These are phyloP conservation scores for Zanthoxylum bungeanum DNA, from an alignment of 345 rosid genomes.

Conservation along the genomic window DNA sequence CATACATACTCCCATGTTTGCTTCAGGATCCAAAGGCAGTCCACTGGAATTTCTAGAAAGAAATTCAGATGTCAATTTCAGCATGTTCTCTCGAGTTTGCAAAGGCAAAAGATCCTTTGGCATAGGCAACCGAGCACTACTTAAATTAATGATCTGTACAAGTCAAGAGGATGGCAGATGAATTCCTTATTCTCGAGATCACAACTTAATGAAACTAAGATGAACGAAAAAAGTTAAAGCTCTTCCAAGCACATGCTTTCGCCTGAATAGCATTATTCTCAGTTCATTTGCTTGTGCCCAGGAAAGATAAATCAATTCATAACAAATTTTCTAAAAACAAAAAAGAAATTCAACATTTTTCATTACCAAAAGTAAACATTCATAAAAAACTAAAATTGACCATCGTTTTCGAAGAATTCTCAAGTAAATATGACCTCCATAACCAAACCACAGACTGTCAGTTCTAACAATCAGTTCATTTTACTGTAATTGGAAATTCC, in stretches of 20 bases:
- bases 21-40: conserved; percentile 80
- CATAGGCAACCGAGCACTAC: conserved; percentile 73
- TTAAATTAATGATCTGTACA: conserved; percentile 66
- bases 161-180: conserved; percentile 21
- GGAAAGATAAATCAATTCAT: neutral
- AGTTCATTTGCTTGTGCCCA: neutral
- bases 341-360: neutral
- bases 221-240: neutral
- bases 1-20: conserved; percentile 70
- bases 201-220: neutral
- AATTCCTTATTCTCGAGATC: conserved; percentile 13
- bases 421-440: neutral
- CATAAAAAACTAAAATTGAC: neutral
- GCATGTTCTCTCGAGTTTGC: conserved; percentile 87
- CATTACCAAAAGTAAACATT: neutral
- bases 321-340: neutral
- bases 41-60: conserved; percentile 75
- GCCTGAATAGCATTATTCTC: neutral
- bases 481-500: neutral
- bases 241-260: neutral
- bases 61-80: conserved; percentile 77
- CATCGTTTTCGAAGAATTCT: neutral
- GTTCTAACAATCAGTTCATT: neutral
- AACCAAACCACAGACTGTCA: neutral
- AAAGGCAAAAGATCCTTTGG: conserved; percentile 78